phyloP scores from a whole-genome alignment of 768 basidiomycete species.

The Pulveroboletus frians region DNA sequence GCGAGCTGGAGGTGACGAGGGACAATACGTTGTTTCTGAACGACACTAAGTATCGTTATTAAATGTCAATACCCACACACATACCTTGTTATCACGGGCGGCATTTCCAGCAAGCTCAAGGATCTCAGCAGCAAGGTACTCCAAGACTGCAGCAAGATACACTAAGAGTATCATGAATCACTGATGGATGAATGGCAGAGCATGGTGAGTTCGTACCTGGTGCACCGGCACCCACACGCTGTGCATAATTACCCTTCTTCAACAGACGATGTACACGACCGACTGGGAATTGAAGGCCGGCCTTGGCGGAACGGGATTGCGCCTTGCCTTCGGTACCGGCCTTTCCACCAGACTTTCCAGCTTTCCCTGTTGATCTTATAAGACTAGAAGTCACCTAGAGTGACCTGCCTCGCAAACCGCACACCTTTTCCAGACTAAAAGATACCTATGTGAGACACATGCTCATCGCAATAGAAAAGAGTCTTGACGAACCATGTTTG shows the following conservation, averaged over 20 bases:
- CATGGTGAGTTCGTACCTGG: constrained; percentile 45
- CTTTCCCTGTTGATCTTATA: constrained; percentile 36
- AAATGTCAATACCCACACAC: not conserved
- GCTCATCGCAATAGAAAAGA: not conserved
- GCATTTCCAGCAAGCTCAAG: constrained; percentile 89
- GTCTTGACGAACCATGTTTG: constrained; percentile 23
- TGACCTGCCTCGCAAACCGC: not conserved
- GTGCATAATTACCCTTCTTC: constrained; percentile 84
- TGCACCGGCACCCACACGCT: constrained; percentile 86
- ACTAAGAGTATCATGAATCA: constrained; percentile 37
- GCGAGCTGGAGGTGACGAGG: constrained; percentile 90
- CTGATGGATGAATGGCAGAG: constrained; percentile 8
- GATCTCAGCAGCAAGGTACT: constrained; percentile 91
- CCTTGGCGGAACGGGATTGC: constrained; percentile 68
- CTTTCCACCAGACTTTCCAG: constrained; percentile 49
- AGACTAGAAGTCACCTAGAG: constrained; percentile 4
- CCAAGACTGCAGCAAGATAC: constrained; percentile 86
- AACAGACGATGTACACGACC: constrained; percentile 89
- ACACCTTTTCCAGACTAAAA: constrained; percentile 31
- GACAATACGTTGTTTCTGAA: constrained; percentile 85
- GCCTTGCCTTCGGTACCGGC: constrained; percentile 47
- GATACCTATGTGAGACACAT: constrained; percentile 1
- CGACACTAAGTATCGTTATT: not conserved
- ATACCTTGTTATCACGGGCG: constrained; percentile 37
- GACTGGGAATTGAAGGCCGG: constrained; percentile 81